These are phyloP conservation scores for Aquilaria sinensis DNA, from an alignment of 345 rosid genomes.

Conservation along the genomic window DNA sequence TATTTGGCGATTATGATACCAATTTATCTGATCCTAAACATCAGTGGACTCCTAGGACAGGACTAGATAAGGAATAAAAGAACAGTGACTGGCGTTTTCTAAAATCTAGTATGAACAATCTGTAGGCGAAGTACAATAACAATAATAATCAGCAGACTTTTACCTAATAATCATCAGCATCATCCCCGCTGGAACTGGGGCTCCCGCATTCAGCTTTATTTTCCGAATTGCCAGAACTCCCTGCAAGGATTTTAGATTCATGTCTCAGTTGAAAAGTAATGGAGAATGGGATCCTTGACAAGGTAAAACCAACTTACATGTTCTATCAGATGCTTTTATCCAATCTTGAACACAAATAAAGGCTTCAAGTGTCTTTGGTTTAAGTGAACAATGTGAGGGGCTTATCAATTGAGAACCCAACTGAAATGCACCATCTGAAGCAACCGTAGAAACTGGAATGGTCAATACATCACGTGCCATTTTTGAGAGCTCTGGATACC, in stretches of 20 bases:
- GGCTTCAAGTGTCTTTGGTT: constrained; percentile 19
- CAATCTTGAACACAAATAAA: constrained; percentile 21
- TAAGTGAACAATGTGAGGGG: constrained; percentile 12
- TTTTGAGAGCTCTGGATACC: constrained; percentile 19
- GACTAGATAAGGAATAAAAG: too few species aligned
- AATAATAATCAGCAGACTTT: too few species aligned
- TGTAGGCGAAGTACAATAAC: too few species aligned
- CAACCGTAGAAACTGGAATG: constrained; percentile 18
- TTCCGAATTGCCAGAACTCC: constrained; percentile 9
- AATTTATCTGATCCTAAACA: too few species aligned
- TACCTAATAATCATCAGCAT: constrained; percentile 17
- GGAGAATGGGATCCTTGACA: not conserved
- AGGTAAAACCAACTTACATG: constrained; percentile 9
- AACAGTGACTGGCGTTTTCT: too few species aligned
- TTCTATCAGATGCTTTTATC: constrained; percentile 16
- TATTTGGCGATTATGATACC: too few species aligned
- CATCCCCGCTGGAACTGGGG: constrained; percentile 18
- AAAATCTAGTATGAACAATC: too few species aligned
- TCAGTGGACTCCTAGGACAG: too few species aligned
- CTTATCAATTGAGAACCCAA: constrained; percentile 10
- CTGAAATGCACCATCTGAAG: constrained; percentile 16
- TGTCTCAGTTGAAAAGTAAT: not conserved
- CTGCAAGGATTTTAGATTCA: not conserved
- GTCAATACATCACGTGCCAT: constrained; percentile 23
- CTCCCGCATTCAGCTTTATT: constrained; percentile 12